A percentile compares a stretch with the other conserved stretches of the same genome.
These are phyloP conservation scores for Dothideomycetes sp. DNA, from an alignment of 2,329 filamentous ascomycete genomes.

Conservation along the genomic window DNA sequence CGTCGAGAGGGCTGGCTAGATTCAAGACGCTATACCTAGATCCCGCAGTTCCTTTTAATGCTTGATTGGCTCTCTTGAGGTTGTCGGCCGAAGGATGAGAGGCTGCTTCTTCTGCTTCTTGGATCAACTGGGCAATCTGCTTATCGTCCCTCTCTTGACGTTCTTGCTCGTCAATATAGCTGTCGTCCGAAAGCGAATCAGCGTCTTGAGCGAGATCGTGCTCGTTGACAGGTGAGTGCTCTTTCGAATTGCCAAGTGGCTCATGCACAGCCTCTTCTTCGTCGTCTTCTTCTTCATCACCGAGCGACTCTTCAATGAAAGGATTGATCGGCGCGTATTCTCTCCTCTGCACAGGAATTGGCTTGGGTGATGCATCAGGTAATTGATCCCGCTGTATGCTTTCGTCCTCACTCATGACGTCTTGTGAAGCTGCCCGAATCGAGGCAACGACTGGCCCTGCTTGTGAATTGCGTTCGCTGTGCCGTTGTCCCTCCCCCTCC, in stretches of 20 bases:
- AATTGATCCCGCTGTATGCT: no score
- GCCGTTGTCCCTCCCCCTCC: not conserved
- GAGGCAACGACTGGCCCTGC: not conserved
- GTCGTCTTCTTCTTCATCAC: slow-evolving; percentile 43
- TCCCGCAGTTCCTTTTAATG: slow-evolving; percentile 44
- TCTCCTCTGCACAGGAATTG: no score
- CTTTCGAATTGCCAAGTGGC: slow-evolving; percentile 11
- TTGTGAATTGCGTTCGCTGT: slow-evolving; percentile 1
- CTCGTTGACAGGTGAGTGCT: not conserved
- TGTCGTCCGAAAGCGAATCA: slow-evolving; percentile 26
- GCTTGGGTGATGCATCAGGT: no score
- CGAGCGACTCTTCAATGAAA: no score
- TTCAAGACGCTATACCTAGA: slow-evolving; percentile 49
- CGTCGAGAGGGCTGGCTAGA: slow-evolving; percentile 30
- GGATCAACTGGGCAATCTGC: slow-evolving; percentile 32
- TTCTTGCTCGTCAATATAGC: slow-evolving; percentile 44
- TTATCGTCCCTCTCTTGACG: slow-evolving; percentile 41
- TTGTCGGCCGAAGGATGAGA: slow-evolving; percentile 31
- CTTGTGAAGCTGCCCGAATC: no score
- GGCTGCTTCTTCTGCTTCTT: slow-evolving; percentile 33
- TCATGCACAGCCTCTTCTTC: slow-evolving; percentile 69
- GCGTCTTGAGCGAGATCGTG: not conserved
- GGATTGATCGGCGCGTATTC: no score
- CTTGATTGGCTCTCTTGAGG: slow-evolving; percentile 33
- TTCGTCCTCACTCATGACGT: no score